Conservation (phyloP, 208 protist genomes). For the Trypanosoma vivax region DNA sequence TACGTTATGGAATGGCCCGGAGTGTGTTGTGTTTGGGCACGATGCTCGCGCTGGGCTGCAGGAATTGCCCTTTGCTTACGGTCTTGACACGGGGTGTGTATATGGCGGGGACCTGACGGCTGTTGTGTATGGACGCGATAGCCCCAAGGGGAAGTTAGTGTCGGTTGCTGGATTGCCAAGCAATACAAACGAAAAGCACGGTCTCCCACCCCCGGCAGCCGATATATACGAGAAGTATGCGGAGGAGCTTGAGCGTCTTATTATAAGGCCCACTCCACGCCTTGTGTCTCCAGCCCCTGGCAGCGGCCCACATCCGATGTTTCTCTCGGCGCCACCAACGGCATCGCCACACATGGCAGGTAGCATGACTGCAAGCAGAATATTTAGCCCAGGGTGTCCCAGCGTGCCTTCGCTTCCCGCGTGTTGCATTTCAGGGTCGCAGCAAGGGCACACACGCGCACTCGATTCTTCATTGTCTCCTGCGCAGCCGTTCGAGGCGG, state of each 20-base stretch:
- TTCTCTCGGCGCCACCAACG: slow-evolving; percentile 27
- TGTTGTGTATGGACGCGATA: slow-evolving; percentile 47
- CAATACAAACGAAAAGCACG: slow-evolving; percentile 53
- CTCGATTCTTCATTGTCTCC: neutral
- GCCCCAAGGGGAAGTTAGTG: slow-evolving; percentile 45
- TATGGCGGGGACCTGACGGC: slow-evolving; percentile 82
- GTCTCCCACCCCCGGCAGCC: slow-evolving; percentile 58
- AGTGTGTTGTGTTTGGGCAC: slow-evolving; percentile 86
- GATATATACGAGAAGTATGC: slow-evolving; percentile 68
- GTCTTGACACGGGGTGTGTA: slow-evolving; percentile 88
- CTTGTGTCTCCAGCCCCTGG: slow-evolving; percentile 20
- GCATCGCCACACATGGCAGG: neutral
- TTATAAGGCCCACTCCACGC: slow-evolving; percentile 54
- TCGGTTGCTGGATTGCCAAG: slow-evolving; percentile 64
- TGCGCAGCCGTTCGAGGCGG: slow-evolving; percentile 23
- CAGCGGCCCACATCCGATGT: slow-evolving; percentile 19
- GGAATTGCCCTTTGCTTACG: slow-evolving; percentile 51
- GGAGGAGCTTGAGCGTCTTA: slow-evolving; percentile 36
- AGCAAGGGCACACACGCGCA: too few species aligned
- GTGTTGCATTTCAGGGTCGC: too few species aligned
- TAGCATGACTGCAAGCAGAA: neutral
- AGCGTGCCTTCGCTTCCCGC: too few species aligned
- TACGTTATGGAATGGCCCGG: slow-evolving; percentile 66
- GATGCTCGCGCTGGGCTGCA: slow-evolving; percentile 80
- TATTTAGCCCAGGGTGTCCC: neutral